Percentiles rank a stretch among this genome's conserved stretches.
Evolutionary conservation across 805 yeast species (phyloP).

Genomic region (Yueomyces sp.): DNA sequence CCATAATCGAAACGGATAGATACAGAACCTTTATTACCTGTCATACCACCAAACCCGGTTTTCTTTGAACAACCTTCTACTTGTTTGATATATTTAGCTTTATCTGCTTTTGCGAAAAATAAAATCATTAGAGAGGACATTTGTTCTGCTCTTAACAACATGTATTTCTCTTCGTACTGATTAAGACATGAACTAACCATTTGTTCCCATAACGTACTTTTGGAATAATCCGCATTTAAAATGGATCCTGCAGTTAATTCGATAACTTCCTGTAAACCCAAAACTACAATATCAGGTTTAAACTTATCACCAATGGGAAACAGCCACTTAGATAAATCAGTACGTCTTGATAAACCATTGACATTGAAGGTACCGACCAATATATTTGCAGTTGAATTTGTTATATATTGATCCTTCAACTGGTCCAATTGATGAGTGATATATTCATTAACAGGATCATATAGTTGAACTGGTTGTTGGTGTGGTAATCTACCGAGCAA

Average conservation of each 20-base stretch:
- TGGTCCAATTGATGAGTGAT: slow-evolving; percentile 47
- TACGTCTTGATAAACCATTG: slow-evolving; percentile 50
- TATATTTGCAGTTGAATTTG: slow-evolving; percentile 43
- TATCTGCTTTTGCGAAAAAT: slow-evolving; percentile 43
- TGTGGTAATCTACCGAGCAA: slow-evolving; percentile 69
- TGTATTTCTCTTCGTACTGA: slow-evolving; percentile 36
- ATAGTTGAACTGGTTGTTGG: slow-evolving; percentile 57
- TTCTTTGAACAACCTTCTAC: slow-evolving; percentile 93
- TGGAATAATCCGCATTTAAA: slow-evolving; percentile 69
- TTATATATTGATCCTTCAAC: slow-evolving; percentile 39
- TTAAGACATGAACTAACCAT: slow-evolving; percentile 52
- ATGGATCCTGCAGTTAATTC: slow-evolving; percentile 89
- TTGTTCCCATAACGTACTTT: slow-evolving; percentile 68
- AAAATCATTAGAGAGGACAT: slow-evolving; percentile 57
- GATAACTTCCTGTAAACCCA: slow-evolving; percentile 90
- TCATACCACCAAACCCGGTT: slow-evolving; percentile 92
- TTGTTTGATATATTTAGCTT: slow-evolving; percentile 44
- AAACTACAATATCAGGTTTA: slow-evolving; percentile 68
- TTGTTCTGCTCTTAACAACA: slow-evolving; percentile 61
- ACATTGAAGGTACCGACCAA: slow-evolving; percentile 82
- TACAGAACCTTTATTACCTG: slow-evolving; percentile 95
- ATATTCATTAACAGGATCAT: slow-evolving; percentile 80
- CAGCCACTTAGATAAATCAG: slow-evolving; percentile 62
- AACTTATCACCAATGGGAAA: slow-evolving; percentile 53
- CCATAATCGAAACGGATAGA: slow-evolving; percentile 82